Base-by-base conservation (phyloP, 2,329 filamentous ascomycete genomes). In the Botryotinia globosa region DNA sequence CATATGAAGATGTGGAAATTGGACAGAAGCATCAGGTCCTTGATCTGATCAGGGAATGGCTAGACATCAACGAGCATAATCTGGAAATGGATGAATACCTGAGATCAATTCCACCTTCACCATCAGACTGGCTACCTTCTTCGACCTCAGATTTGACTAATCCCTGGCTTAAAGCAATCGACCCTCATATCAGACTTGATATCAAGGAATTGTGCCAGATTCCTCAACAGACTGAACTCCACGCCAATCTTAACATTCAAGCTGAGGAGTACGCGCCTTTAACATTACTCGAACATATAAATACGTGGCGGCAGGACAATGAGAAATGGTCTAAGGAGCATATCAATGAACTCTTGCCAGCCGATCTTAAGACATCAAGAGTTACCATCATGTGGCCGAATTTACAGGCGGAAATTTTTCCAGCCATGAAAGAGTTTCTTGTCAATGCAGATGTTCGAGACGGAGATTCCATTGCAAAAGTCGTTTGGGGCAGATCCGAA, bases 181-280 rank as follows among this genome's bases (percentile, higher is more conserved):
- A 68, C 18, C 65, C 65, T 54, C 25, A 67, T 14, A 56, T 67
- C 10, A 67, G 20, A 25, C 45, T 67, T 29, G 48, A 67, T 29
- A 32, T 56, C 5, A 39, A 54, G 16, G 45, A 67, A 67, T 14
- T 67, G 16, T 54, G 45, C 34, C 25, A 67, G 0, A 20, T 67
- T 22, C 45, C 32, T 5, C 9, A 6, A 1, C 32, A 67, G 16
- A n/a, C 39, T 22, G 64, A 39, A 39, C 25, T 54, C 6, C 34
- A 39, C n/a, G 12, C n/a, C 25, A 42, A 22, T 25, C 10, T 67
- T 16, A 29, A 12, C 16, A 14, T 54, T 10, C 18, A 56, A 42
- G 1, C 34, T 4, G 18, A 56, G 1, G 48, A 32, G 10, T 32
- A 56, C 25, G 14, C n/a, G 1, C 65, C 65, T 32, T 29, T 56